Evolutionary conservation across 768 basidiomycete species (phyloP).

Genomic region (Punctularia strigosozonata): DNA sequence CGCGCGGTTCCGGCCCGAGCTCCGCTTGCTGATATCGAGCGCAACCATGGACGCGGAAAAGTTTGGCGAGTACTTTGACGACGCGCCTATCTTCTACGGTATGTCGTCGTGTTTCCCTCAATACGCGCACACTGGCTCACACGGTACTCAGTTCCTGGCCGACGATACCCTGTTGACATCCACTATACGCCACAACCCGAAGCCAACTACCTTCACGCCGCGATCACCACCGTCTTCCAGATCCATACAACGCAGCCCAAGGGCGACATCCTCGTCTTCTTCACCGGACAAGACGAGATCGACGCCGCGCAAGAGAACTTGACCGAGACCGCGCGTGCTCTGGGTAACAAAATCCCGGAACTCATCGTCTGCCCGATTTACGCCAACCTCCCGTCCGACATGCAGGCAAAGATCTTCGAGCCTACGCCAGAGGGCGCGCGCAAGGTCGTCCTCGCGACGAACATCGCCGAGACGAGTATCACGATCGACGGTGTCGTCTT

Average conservation of each 20-base stretch:
- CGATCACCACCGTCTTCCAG: conserved; percentile 97
- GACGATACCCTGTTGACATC: conserved; percentile 94
- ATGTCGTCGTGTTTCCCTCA: conserved; percentile 14
- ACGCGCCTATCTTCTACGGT: conserved; percentile 92
- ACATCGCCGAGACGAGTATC: conserved; percentile 99
- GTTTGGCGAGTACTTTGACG: conserved; percentile 95
- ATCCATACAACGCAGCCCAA: conserved; percentile 98
- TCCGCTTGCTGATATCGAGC: conserved; percentile 86
- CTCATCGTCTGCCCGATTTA: conserved; percentile 96
- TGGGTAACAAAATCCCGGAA: conserved; percentile 94
- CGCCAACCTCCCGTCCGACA: conserved; percentile 96
- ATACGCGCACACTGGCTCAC: conserved; percentile 4
- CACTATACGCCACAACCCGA: conserved; percentile 99
- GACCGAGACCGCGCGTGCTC: conserved; percentile 85
- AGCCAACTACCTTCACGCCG: conserved; percentile 97
- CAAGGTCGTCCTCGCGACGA: conserved; percentile 96
- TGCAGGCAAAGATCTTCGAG: conserved; percentile 99
- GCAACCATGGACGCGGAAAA: conserved; percentile 98
- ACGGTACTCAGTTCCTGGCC: conserved; percentile 68
- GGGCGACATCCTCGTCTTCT: conserved; percentile 94
- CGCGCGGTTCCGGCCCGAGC: conserved; percentile 89
- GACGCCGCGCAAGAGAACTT: conserved; percentile 95
- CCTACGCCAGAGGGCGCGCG: conserved; percentile 94
- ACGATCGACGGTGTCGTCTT: conserved; percentile 99
- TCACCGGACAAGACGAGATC: conserved; percentile 98